A percentile compares a stretch with the other conserved stretches of the same genome.
phyloP scores from a whole-genome alignment of 2,329 filamentous ascomycete genomes.

The Aspergillus neoniger region DNA sequence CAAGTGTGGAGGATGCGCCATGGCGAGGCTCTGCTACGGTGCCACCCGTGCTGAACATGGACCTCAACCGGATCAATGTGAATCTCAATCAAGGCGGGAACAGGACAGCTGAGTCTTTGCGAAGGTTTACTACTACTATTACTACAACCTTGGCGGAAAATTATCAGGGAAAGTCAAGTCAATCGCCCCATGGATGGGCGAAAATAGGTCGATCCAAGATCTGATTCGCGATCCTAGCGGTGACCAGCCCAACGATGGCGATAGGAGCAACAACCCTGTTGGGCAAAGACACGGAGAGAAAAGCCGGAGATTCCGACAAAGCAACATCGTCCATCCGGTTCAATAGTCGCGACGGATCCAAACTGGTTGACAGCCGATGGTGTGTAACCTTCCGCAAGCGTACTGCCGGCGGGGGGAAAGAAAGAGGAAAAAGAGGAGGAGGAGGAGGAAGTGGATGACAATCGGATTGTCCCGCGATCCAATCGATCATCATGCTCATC shows the following conservation, averaged over 20 bases:
- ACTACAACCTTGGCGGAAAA: too few relatives aligned
- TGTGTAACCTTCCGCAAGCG: constrained; percentile 16
- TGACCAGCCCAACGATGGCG: background rate
- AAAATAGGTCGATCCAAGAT: background rate
- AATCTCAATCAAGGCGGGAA: background rate
- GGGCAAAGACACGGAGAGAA: background rate
- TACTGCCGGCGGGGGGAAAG: background rate
- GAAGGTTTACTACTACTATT: too few relatives aligned
- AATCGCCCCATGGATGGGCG: too few relatives aligned
- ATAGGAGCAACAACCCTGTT: background rate
- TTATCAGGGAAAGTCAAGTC: too few relatives aligned
- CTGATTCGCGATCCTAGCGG: background rate
- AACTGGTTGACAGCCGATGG: constrained; percentile 11
- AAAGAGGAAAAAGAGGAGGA: too few relatives aligned
- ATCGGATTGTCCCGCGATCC: constrained; percentile 1
- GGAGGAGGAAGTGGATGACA: background rate
- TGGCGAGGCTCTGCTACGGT: background rate
- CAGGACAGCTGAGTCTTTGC: background rate
- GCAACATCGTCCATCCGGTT: background rate
- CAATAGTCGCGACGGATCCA: background rate
- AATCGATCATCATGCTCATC: background rate
- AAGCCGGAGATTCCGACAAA: background rate
- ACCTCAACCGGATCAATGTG: background rate
- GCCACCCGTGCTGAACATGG: background rate
- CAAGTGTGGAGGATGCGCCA: background rate